A percentile compares a stretch with the other conserved stretches of the same genome.
phyloP scores from a whole-genome alignment of 352 stramenopile genomes.

The Phytopythium vexans region DNA sequence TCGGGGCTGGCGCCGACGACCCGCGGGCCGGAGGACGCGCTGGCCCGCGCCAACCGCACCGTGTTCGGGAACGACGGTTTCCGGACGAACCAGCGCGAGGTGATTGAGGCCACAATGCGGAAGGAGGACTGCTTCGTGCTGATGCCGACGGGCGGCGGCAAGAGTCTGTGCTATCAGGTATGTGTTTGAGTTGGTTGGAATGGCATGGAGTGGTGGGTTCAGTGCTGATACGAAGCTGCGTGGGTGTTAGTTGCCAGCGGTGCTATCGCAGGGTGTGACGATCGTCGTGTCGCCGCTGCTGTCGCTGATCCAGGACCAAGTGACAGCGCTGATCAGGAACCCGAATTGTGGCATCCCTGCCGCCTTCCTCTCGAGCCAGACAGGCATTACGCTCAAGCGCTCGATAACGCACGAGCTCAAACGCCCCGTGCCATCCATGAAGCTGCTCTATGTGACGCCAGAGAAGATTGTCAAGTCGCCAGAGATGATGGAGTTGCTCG shows the following conservation, averaged over 20 bases:
- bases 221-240: neutral
- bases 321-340: slow-evolving; percentile 76
- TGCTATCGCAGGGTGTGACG: slow-evolving; percentile 77
- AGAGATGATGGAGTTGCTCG: slow-evolving; percentile 68
- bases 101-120: slow-evolving; percentile 90
- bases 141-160: slow-evolving; percentile 92
- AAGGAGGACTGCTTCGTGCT: slow-evolving; percentile 92
- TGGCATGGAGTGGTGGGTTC: slow-evolving; percentile 5
- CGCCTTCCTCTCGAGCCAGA: slow-evolving; percentile 77
- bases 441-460: slow-evolving; percentile 94
- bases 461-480: slow-evolving; percentile 89
- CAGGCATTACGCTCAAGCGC: slow-evolving; percentile 50
- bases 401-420: slow-evolving; percentile 82
- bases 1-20: neutral
- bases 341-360: slow-evolving; percentile 55
- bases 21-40: slow-evolving; percentile 19
- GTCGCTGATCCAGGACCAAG: slow-evolving; percentile 94
- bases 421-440: slow-evolving; percentile 62
- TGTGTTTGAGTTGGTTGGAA: no score
- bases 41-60: slow-evolving; percentile 51
- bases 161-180: slow-evolving; percentile 92
- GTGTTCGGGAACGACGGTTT: slow-evolving; percentile 83
- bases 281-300: slow-evolving; percentile 93
- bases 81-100: slow-evolving; percentile 88
- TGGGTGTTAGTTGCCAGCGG: slow-evolving; percentile 33